Percentiles rank a stretch among this genome's conserved stretches.
Conservation (phyloP, 2,329 filamentous ascomycete genomes). For the Colletotrichum melonis region DNA sequence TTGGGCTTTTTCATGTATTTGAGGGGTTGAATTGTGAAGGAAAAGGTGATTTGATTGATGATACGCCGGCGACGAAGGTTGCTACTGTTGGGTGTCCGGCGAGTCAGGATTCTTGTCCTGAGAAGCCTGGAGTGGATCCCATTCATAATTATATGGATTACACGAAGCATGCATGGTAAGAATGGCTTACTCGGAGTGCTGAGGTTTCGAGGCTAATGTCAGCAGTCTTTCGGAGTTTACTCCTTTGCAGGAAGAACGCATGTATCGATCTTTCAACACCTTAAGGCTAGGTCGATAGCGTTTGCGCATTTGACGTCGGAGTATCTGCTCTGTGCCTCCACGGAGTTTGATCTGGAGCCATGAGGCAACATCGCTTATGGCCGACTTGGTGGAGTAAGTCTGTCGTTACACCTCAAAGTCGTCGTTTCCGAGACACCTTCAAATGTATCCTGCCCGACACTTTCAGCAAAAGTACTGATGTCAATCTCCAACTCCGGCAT, state of each 20-base stretch:
- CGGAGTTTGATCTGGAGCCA: no score
- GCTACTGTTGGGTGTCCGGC: constrained; percentile 45
- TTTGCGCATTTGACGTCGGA: background rate
- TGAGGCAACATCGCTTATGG: no score
- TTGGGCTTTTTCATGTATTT: constrained; percentile 56
- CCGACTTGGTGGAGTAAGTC: no score
- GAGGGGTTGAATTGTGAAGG: constrained; percentile 45
- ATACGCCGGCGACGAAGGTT: constrained; percentile 44
- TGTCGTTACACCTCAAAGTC: no score
- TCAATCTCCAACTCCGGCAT: no score
- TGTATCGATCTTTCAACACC: constrained; percentile 23
- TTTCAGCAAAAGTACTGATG: no score
- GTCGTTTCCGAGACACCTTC: no score
- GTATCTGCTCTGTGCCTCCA: no score
- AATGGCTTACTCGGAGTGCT: accelerated
- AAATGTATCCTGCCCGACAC: no score
- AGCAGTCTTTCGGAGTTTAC: constrained; percentile 9
- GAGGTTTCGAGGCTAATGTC: background rate
- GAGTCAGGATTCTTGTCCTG: constrained; percentile 43
- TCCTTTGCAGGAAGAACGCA: constrained; percentile 21
- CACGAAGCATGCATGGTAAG: constrained; percentile 37
- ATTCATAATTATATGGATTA: constrained; percentile 45
- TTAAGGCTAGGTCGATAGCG: background rate
- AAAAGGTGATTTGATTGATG: constrained; percentile 47
- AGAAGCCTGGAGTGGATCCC: constrained; percentile 39